Conservation (phyloP, 2,329 filamentous ascomycete genomes). For the Fusarium sp. region DNA sequence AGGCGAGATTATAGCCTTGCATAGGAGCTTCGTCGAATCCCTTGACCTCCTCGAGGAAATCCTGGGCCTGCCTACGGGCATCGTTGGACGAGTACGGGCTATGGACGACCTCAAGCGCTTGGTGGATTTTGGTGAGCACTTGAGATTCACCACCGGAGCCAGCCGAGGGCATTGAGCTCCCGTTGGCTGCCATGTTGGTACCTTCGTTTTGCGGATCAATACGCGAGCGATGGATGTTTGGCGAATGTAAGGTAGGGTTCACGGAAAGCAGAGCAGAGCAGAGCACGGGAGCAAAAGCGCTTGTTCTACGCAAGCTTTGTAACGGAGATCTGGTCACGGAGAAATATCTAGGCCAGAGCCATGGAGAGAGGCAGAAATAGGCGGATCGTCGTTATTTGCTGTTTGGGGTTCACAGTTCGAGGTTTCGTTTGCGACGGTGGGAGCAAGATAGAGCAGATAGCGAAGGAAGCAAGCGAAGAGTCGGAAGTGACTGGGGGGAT, state of each 20-base stretch:
- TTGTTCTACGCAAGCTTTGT: conserved; percentile 38
- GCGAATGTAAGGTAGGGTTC: conserved; percentile 11
- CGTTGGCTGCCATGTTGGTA: conserved; percentile 54
- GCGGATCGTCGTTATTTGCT: conserved; percentile 14
- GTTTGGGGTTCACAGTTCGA: conserved; percentile 20
- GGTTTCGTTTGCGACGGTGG: conserved; percentile 29
- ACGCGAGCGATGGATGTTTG: conserved; percentile 21
- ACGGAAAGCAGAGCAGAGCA: conserved; percentile 23
- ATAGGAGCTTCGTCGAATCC: conserved; percentile 80
- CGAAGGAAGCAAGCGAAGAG: conserved; percentile 17
- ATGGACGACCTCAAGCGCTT: conserved; percentile 90
- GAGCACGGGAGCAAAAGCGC: conserved; percentile 28
- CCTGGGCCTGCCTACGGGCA: conserved; percentile 82
- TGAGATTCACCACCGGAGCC: conserved; percentile 55
- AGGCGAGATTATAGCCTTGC: conserved; percentile 86
- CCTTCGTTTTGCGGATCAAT: conserved; percentile 11
- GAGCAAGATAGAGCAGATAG: conserved; percentile 18
- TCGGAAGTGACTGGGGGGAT: conserved; percentile 1
- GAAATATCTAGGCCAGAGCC: conserved; percentile 30
- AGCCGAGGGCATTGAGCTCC: conserved; percentile 47
- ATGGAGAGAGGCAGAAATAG: conserved; percentile 24
- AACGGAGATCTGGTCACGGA: conserved; percentile 24
- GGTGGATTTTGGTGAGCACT: conserved; percentile 76
- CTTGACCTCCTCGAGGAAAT: conserved; percentile 89
- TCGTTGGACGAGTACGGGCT: conserved; percentile 83